Evolutionary conservation across 2,329 filamentous ascomycete species (phyloP), one percentile per base, ranked within the genome.

Genomic region (Fusarium sp.): DNA sequence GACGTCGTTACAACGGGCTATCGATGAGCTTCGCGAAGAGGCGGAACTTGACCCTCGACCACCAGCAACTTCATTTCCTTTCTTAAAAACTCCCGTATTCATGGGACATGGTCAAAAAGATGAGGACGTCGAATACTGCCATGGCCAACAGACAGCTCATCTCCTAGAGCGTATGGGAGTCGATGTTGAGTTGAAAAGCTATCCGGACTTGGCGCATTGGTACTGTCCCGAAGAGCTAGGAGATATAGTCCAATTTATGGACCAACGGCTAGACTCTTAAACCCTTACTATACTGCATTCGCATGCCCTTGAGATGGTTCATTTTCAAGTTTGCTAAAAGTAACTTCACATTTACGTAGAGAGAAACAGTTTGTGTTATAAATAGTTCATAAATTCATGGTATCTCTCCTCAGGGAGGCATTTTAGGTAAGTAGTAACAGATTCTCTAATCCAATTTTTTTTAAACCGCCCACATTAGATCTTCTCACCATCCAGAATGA

Each of bases 401-500:
- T 46, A 51, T 55, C 44, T 52, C 45, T 46, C 56, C 59, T 53
- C 36, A 55, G 34, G 22, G 34, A 52, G 63, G 38, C 39, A 66
- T 52, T 68, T 48, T 58, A 50, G 39, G 45, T 49, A 55, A 15
- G 50, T 24, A 56, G 22, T n/a, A 49, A 20, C 34, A 31, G 20
- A 22, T 11, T 18, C 40, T 38, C 42, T 28, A 24, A 46, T 49
- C 54, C 34, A 43, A 45, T 52, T 51, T 14, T 58, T 66, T 71
- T 66, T 22, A 24, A 51, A 36, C 20, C 36, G 38, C 5, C 15
- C 36, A 49, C 43, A 26, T 69, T 80, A 88, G 51, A 88, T 84
- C 79, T 87, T 88, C 54, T 81, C 82, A 1, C 86, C 86, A 60
- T 93, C 90, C 36, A 95, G 79, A 71, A 96, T 95, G 1, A 84